Evolutionary conservation across 139 green algal genomes (phyloP), one percentile per base, ranked within the genome.

Genomic region (Picochlorum costavermella): DNA sequence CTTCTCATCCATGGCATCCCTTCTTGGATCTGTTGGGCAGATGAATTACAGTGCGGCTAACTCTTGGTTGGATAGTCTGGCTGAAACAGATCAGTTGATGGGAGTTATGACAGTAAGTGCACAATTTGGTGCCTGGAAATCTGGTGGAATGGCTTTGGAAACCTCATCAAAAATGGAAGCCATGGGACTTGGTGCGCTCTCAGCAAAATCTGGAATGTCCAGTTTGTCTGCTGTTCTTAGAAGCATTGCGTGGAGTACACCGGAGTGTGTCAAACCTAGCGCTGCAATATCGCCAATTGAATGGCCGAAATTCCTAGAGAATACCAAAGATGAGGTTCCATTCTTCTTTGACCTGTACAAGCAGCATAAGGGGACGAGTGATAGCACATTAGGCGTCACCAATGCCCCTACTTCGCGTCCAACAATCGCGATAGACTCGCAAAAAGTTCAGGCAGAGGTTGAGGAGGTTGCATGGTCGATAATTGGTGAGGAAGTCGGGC

Each of bases 111-210:
- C 53, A 5, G 50, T 62, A 26, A 84, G 68, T 53, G 67, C 87
- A 16, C 81, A 91, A 69, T 93, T 74, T 65, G 84, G 86, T 25
- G 79, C 85, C 4, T 93, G 86, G 86, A 62, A 40, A 25, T 69
- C 65, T 10, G 65, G 64, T 40, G 82, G 75, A 37, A 84, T 84
- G 78, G 78, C 78, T 14, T 55, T n/a, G 1, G 14, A 26, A 12
- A 74, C 28, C 16, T 44, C 61, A 17, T 45, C 25, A 30, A 78
- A 75, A 45, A 70, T 77, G 63, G 36, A 69, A 23, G 28, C 31
- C 17, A 62, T 72, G n/a, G 72, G 75, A n/a, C 50, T 82, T 23
- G 68, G 68, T 17, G 45, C 68, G 9, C 17, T 75, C n/a, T 63
- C 68, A 8, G 30, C 65, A 29, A 29, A 49, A 6, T 30, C 65